phyloP scores from a whole-genome alignment of 2,329 filamentous ascomycete genomes.

The Dothideomycetidae sp. region DNA sequence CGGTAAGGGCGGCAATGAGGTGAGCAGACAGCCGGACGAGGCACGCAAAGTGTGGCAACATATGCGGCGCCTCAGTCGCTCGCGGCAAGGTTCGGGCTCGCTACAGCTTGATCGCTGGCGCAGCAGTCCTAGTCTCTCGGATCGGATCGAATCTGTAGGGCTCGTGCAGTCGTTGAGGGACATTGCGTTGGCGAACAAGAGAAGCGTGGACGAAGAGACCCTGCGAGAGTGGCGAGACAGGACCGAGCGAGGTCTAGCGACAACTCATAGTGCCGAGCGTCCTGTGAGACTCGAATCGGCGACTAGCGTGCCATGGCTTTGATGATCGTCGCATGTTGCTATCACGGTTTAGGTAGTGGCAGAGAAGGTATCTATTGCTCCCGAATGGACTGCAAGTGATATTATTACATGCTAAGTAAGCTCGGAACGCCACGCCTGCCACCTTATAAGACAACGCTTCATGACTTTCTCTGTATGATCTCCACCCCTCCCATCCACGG shows the following conservation, averaged over 20 bases:
- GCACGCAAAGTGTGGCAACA: constrained; percentile 26
- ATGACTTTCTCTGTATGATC: constrained; percentile 40
- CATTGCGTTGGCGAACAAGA: constrained; percentile 25
- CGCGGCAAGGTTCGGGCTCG: constrained; percentile 1
- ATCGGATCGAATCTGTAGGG: neutral
- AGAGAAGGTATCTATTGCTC: too few species aligned
- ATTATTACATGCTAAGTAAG: neutral
- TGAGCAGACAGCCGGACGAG: too few species aligned
- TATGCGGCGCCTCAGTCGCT: constrained; percentile 19
- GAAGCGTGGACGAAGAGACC: constrained; percentile 29
- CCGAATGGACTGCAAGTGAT: too few species aligned
- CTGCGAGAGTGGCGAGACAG: constrained; percentile 21
- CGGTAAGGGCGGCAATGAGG: too few species aligned
- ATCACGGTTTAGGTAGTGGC: too few species aligned
- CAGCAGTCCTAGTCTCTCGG: constrained; percentile 1
- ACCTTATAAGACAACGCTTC: neutral
- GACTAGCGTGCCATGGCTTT: constrained; percentile 7
- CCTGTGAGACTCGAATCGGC: too few species aligned
- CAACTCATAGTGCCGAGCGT: too few species aligned
- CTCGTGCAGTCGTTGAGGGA: constrained; percentile 18
- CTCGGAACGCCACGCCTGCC: too few species aligned
- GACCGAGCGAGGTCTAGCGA: neutral
- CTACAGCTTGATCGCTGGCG: neutral
- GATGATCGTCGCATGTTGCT: too few species aligned
- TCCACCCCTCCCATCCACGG: constrained; percentile 71